A percentile compares a stretch with the other conserved stretches of the same genome.
Conservation (phyloP, 345 rosid genomes). For the Citrus unshiu region DNA sequence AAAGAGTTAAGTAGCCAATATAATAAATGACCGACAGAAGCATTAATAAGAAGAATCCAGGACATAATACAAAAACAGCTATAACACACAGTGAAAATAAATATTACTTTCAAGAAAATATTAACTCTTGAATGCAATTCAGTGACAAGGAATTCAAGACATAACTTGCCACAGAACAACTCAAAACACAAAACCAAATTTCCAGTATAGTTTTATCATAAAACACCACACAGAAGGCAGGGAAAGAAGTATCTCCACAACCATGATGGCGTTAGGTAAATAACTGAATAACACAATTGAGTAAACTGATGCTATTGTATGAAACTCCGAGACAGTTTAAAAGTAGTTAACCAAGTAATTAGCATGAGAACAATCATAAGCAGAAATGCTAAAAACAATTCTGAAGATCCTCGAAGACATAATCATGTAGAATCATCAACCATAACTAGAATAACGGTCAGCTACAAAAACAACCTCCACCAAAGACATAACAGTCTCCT, state of each 20-base stretch:
- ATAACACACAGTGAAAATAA: neutral
- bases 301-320: neutral
- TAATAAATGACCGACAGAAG: neutral
- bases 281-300: neutral
- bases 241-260: neutral
- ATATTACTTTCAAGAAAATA: neutral
- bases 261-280: neutral
- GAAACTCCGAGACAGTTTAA: neutral
- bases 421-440: neutral
- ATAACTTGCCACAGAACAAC: neutral
- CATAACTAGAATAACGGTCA: neutral
- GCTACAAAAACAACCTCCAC: neutral
- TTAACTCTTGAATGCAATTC: neutral
- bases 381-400: neutral
- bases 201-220: neutral
- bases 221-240: neutral
- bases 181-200: neutral
- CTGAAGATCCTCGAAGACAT: neutral
- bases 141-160: neutral
- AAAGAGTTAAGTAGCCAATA: neutral
- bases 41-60: neutral
- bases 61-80: neutral
- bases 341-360: neutral
- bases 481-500: slow-evolving; percentile 1
- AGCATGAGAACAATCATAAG: neutral